Conservation (phyloP, 1,284 basidiomycete genomes). For the Cutaneotrichosporon spelunceum region DNA sequence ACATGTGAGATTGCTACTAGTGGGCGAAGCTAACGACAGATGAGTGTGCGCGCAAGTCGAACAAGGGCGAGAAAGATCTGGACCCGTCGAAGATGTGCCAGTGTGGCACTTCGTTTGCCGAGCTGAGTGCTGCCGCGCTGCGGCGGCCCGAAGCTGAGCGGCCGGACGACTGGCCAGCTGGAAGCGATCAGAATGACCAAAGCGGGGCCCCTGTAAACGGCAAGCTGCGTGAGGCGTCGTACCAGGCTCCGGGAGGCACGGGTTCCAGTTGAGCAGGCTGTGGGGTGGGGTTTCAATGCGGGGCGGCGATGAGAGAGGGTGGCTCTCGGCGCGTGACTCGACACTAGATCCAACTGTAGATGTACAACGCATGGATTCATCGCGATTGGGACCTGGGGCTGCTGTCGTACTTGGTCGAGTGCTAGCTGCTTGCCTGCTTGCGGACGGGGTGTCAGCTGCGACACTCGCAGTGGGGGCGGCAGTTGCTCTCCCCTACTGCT, state of each 20-base stretch:
- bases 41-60: constrained; percentile 19
- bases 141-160: constrained; percentile 1
- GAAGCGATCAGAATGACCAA: not conserved
- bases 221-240: not conserved
- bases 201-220: not conserved
- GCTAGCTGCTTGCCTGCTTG: too few species aligned
- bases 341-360: not conserved
- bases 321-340: not conserved
- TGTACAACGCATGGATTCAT: not conserved
- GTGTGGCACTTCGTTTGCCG: constrained; percentile 38
- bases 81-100: constrained; percentile 31
- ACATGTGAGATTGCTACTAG: constrained; percentile 30
- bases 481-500: too few species aligned
- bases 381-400: not conserved
- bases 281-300: not conserved
- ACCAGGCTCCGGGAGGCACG: not conserved
- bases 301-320: not conserved
- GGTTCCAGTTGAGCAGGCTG: not conserved
- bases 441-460: too few species aligned
- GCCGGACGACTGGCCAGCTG: constrained; percentile 12
- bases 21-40: constrained; percentile 16
- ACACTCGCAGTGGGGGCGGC: too few species aligned
- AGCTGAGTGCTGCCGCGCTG: constrained; percentile 38
- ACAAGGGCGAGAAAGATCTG: constrained; percentile 23
- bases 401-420: not conserved